Percentiles rank a stretch among this genome's conserved stretches.
phyloP scores from a whole-genome alignment of 2,329 filamentous ascomycete genomes.

The Pseudocercospora fuligena region DNA sequence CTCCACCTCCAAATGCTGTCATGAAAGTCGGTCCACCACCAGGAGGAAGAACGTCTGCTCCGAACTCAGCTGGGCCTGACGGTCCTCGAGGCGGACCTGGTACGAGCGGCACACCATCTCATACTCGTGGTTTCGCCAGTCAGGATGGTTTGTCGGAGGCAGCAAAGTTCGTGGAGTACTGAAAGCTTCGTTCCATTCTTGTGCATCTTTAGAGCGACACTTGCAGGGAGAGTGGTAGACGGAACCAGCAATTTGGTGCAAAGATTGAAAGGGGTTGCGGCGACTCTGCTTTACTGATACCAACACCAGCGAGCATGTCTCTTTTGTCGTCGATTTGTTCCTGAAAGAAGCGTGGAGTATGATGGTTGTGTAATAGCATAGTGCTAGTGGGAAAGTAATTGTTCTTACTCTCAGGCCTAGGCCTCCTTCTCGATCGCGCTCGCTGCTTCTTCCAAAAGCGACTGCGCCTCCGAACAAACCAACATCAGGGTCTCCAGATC shows the following conservation, averaged over 20 bases:
- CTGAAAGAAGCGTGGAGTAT: constrained; percentile 26
- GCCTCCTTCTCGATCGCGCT: neutral
- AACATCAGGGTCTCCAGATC: too few relatives aligned
- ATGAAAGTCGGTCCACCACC: constrained; percentile 9
- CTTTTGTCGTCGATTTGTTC: constrained; percentile 19
- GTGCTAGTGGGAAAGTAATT: constrained; percentile 13
- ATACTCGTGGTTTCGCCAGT: constrained; percentile 34
- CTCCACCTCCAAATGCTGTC: constrained; percentile 7
- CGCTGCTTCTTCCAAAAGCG: too few relatives aligned
- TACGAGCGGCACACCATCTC: constrained; percentile 28
- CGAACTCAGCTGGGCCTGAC: constrained; percentile 12
- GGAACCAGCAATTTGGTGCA: constrained; percentile 2
- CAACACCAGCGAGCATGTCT: constrained; percentile 23
- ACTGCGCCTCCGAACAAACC: too few relatives aligned
- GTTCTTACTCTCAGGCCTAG: neutral
- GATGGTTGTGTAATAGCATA: constrained; percentile 21
- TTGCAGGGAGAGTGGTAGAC: constrained; percentile 9
- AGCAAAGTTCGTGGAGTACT: constrained; percentile 25
- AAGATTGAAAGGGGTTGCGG: constrained; percentile 14
- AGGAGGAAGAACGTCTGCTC: constrained; percentile 5
- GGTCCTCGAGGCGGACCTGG: neutral
- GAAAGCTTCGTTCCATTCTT: constrained; percentile 18
- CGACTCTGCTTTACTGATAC: constrained; percentile 21
- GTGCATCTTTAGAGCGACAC: constrained; percentile 17
- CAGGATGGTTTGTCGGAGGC: constrained; percentile 28